Evolutionary conservation across 768 basidiomycete species (phyloP), one percentile per base, ranked within the genome.

Genomic region (Kwoniella mangroviensis): DNA sequence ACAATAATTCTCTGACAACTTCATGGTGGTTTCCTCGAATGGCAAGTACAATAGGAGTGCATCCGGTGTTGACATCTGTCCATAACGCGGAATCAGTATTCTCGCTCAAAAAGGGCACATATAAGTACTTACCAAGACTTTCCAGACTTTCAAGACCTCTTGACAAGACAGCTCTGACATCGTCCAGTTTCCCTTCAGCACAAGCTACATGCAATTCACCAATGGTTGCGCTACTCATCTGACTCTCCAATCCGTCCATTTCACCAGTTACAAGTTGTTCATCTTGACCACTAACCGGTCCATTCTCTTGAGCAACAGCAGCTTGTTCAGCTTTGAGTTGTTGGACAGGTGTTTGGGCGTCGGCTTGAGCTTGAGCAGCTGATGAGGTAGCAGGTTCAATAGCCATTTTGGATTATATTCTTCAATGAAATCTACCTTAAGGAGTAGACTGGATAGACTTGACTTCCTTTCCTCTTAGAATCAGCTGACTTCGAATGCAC

Each of bases 1-100:
- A 63, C 21, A 81, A 58, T 11, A 83, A 73, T 63, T 81, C 80
- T 22, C 76, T 72, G 13, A 81, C 80, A n/a, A 81, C 73, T 12
- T 81, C 80, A 63, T 70, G 69, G 61, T 83, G 78, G 60, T 76
- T 76, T 65, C 67, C 70, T 58, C 81, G 76, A 56, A 83, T 81
- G 42, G 80, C 82, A 41, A 79, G 75, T 41, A 83, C 75, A 67
- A 83, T 81, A 17, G 82, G 82, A 11, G 80, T 83, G 54, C 78
- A 79, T 4, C 81, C 81, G 13, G 81, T 80, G 21, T 68, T 66
- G 15, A 72, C 60, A 65, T 83, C 80, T 81, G 54, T 24, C 15
- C 52, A 21, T 43, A 43, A 49, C 22, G 17, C 22, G 15, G 41
- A 41, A 52, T 24, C 41, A 62, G 49, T n/a, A 62, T 57, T n/a